Conservation (phyloP, 148 eudicot species). For the Tetragonia tetragonoides region DNA sequence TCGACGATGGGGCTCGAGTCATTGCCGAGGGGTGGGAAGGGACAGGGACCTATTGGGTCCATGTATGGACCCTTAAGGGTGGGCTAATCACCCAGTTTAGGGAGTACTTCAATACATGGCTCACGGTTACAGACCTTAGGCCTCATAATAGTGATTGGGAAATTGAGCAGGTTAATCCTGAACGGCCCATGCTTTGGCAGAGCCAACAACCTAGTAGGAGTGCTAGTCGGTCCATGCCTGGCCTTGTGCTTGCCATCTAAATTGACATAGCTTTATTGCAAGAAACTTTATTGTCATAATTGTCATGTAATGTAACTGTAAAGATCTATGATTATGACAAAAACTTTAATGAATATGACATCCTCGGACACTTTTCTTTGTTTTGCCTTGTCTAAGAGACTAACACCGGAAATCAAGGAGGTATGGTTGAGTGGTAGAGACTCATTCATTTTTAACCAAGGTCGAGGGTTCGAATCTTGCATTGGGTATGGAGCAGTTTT, state of each 20-base stretch:
- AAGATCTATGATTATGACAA: no score
- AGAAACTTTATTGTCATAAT: no score
- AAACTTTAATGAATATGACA: no score
- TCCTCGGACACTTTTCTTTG: no score
- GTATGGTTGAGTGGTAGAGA: no score
- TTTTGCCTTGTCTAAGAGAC: no score
- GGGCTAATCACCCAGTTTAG: conserved; percentile 66
- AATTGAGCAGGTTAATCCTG: conserved; percentile 4
- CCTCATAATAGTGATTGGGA: conserved; percentile 21
- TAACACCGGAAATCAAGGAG: no score
- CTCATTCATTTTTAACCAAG: no score
- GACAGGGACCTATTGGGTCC: conserved; percentile 72
- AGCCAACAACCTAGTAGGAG: conserved; percentile 49
- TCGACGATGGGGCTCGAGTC: conserved; percentile 55
- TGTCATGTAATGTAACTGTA: no score
- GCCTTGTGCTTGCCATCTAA: conserved; percentile 77
- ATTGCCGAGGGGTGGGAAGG: conserved; percentile 83
- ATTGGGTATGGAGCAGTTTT: no score
- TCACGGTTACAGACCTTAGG: conserved; percentile 57
- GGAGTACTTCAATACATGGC: conserved; percentile 80
- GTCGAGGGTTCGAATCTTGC: no score
- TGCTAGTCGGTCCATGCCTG: conserved; percentile 55
- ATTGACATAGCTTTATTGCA: no score
- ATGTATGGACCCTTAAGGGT: conserved; percentile 69
- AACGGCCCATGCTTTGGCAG: conserved; percentile 51